phyloP scores from a whole-genome alignment of 169 alveolate species.

The Plasmodium malariae region DNA sequence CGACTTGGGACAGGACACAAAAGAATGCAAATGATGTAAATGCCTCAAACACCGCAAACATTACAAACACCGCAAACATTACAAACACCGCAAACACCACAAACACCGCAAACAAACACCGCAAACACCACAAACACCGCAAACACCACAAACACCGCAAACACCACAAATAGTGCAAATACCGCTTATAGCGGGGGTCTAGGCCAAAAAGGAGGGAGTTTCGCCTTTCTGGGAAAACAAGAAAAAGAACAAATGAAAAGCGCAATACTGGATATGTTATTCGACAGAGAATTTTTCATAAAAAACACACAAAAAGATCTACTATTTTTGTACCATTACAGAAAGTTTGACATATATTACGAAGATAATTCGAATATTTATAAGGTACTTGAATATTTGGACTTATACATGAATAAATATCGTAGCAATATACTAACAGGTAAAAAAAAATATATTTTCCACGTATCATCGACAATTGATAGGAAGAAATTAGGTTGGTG shows the following conservation, averaged over 20 bases:
- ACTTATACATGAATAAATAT: conserved; percentile 58
- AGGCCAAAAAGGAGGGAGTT: too few relatives aligned
- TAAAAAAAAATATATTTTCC: conserved; percentile 50
- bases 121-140: too few relatives aligned
- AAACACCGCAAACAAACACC: too few relatives aligned
- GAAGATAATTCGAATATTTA: conserved; percentile 58
- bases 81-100: too few relatives aligned
- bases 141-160: too few relatives aligned
- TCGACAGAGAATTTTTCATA: conserved; percentile 47
- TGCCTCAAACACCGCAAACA: too few relatives aligned
- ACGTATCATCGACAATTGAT: conserved; percentile 43
- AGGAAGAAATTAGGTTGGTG: conserved; percentile 81
- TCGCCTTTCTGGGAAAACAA: too few relatives aligned
- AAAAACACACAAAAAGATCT: conserved; percentile 36
- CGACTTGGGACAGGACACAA: too few relatives aligned
- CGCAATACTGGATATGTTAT: background rate
- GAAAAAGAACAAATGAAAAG: conserved; percentile 6
- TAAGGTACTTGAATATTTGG: conserved; percentile 57
- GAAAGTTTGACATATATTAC: conserved; percentile 55
- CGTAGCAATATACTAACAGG: conserved; percentile 37
- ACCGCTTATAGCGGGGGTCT: too few relatives aligned
- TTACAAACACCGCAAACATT: too few relatives aligned
- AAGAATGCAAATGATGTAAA: too few relatives aligned
- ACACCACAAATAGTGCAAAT: too few relatives aligned
- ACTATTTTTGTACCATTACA: conserved; percentile 53